phyloP scores from a whole-genome alignment of 2,329 filamentous ascomycete genomes.

The Colletotrichum sidae region DNA sequence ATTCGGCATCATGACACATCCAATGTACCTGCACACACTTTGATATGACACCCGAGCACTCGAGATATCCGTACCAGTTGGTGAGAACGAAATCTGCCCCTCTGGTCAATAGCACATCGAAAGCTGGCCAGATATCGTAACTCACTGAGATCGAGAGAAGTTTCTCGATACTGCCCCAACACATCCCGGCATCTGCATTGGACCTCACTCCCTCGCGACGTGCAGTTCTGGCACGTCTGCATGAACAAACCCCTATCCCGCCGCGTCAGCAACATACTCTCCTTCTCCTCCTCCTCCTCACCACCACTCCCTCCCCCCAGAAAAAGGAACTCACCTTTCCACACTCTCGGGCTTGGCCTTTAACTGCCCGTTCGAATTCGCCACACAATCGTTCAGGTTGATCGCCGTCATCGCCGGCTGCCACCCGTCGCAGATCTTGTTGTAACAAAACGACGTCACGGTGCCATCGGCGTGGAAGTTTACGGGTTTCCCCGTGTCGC shows the following conservation, averaged over 20 bases:
- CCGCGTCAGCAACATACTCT: no score
- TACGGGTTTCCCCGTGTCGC: not conserved
- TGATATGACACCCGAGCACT: constrained; percentile 21
- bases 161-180: not conserved
- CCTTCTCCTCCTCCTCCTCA: no score
- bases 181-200: no score
- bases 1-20: constrained; percentile 18
- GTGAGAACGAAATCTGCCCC: constrained; percentile 12
- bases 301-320: no score
- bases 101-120: not conserved
- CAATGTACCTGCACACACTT: constrained; percentile 18
- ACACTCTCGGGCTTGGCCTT: constrained; percentile 1
- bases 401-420: not conserved
- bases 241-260: not conserved
- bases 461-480: constrained; percentile 20
- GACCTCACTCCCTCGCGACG: no score
- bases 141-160: constrained; percentile 26
- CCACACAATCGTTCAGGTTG: constrained; percentile 31
- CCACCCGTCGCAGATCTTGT: constrained; percentile 16
- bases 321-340: not conserved
- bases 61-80: constrained; percentile 33
- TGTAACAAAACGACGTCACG: constrained; percentile 28
- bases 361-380: not conserved
- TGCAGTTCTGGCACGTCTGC: constrained; percentile 28
- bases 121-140: not conserved